A percentile compares a stretch with the other conserved stretches of the same genome.
Conservation (phyloP, 2,329 filamentous ascomycete genomes). For the Rhynchosporium agropyri region DNA sequence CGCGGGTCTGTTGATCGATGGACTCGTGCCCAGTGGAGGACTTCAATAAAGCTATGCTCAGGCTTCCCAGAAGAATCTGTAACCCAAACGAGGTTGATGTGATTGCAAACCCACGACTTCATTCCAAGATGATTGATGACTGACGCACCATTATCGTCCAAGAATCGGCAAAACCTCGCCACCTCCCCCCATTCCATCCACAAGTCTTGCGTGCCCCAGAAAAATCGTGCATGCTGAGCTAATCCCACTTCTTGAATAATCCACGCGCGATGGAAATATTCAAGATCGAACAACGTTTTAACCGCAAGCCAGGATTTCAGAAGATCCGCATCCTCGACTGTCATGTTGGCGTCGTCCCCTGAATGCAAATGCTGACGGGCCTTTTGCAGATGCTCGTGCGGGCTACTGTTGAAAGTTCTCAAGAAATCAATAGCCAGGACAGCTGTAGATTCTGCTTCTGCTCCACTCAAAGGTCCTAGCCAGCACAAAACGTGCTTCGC, state of each 20-base stretch:
- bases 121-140: slow-evolving; percentile 22
- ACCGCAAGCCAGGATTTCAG: slow-evolving; percentile 40
- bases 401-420: not conserved
- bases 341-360: not conserved
- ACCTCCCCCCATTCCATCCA: slow-evolving; percentile 23
- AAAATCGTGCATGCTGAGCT: slow-evolving; percentile 41
- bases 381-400: not conserved
- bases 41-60: slow-evolving; percentile 25
- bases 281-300: slow-evolving; percentile 43
- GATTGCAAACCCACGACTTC: slow-evolving; percentile 28
- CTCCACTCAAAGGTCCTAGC: not conserved
- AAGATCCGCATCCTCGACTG: not conserved
- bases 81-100: slow-evolving; percentile 27
- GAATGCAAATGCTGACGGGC: slow-evolving; percentile 11
- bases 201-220: slow-evolving; percentile 40
- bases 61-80: slow-evolving; percentile 20
- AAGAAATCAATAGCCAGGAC: slow-evolving; percentile 4
- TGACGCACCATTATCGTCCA: slow-evolving; percentile 26
- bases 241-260: slow-evolving; percentile 47
- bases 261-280: slow-evolving; percentile 46
- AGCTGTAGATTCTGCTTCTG: slow-evolving; percentile 8
- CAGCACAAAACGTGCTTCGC: slow-evolving; percentile 7
- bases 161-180: slow-evolving; percentile 20
- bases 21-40: slow-evolving; percentile 27
- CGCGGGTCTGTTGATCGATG: slow-evolving; percentile 25